Evolutionary conservation across 129 eudicot species (phyloP).

Genomic region (Apium graveolens): DNA sequence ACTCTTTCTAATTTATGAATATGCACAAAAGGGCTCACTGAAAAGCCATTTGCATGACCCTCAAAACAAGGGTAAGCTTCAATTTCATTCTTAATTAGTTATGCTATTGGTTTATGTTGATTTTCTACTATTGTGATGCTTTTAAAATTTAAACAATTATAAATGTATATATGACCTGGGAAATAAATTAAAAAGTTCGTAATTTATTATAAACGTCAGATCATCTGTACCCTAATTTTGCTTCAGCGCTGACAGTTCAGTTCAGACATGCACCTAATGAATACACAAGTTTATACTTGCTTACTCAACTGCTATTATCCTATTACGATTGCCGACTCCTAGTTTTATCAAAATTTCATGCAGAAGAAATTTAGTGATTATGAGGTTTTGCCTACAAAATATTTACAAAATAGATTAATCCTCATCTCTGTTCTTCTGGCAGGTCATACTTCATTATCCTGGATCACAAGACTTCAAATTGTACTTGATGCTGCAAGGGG

Average conservation of each 20-base stretch:
- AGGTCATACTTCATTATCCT: slow-evolving; percentile 89
- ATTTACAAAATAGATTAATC: background rate
- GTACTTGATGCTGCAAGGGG: slow-evolving; percentile 97
- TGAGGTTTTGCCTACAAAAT: background rate
- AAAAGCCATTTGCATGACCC: slow-evolving; percentile 87
- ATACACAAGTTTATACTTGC: background rate
- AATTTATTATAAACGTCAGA: background rate
- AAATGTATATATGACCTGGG: background rate
- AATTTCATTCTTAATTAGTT: background rate
- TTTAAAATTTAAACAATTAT: background rate
- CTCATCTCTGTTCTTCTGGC: slow-evolving; percentile 5
- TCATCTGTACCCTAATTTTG: background rate
- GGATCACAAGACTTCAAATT: slow-evolving; percentile 91
- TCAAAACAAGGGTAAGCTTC: slow-evolving; percentile 59
- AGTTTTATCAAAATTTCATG: background rate
- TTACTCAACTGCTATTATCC: background rate
- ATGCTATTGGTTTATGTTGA: background rate
- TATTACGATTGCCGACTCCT: background rate
- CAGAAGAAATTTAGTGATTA: background rate
- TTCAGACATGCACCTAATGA: background rate
- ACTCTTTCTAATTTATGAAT: slow-evolving; percentile 80
- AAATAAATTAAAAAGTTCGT: background rate
- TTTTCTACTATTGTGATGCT: background rate
- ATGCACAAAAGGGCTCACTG: slow-evolving; percentile 91
- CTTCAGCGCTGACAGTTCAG: background rate